Base-by-base conservation (phyloP, 306 rosid species). In the Pterocarpus santalinus region DNA sequence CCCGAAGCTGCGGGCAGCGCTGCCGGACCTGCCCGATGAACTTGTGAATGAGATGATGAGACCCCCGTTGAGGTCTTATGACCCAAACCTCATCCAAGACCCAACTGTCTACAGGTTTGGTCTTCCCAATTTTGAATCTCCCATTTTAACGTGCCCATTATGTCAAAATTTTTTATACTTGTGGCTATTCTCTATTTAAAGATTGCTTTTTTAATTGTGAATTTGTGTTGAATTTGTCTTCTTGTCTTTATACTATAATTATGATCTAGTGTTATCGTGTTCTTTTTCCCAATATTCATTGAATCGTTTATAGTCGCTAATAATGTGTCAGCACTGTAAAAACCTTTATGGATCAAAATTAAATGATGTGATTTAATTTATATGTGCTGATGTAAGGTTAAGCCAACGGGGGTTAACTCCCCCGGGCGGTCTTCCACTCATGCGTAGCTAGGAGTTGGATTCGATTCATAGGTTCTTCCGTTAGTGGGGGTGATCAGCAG, bases 61-160 rank as follows among this genome's bases (percentile, higher is more conserved):
- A 75, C 88, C 97, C 3, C 99, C 97, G 13, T 58, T 91, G 84
- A 93, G 99, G 88, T 95, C 93, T 47, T 95, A 91, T 82, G 95
- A 91, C 65, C 97, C 97, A 2, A 76, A 87, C 65, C 85, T 95
- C 86, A 91, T 90, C 81, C 97, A 95, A 80, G 97, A 95, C 8
- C 97, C 99, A 16, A 79, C 94, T 12, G 64, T 93, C 85, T 95
- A 93, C 82, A 91, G 99, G 98, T 88, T 13, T 4, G 10, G 2
- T 64, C 68, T 47, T 86, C 61, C 80, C 17, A 5, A 15, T 55
- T 17, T n/a, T 5, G 0, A 16, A 5, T 17, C 28, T 5, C 61
- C 22, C 8, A 55, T 15, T 55, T 55, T n/a, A 3, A 4, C 16
- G 5, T 2, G 3, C 57, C 57, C 16, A 7, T 43, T 43, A 9